Conservation (phyloP, 2,329 filamentous ascomycete species). For the Fusarium anthophilum region DNA sequence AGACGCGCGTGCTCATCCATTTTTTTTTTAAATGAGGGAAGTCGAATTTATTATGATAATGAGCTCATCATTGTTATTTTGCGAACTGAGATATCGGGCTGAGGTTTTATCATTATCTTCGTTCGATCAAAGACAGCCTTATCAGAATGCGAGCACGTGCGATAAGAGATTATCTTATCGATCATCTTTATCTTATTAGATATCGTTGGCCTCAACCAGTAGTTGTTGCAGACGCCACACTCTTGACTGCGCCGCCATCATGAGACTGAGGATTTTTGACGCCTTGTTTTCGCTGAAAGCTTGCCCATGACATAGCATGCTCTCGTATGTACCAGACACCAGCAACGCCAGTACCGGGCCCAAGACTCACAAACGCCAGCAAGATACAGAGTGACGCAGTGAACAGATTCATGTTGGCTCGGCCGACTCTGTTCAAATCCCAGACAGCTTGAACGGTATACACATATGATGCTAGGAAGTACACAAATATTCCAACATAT, state of each 20-base stretch:
- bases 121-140: no score
- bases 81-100: neutral
- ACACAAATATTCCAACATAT: rapidly evolving
- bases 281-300: neutral
- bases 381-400: neutral
- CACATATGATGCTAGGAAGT: neutral
- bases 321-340: neutral
- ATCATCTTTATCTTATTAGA: neutral
- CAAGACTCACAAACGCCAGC: neutral
- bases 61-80: neutral
- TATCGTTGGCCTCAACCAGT: neutral
- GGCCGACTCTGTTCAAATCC: neutral
- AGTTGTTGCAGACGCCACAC: neutral
- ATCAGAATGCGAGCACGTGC: neutral
- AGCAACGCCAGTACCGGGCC: neutral
- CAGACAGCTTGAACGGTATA: neutral
- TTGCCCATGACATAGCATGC: neutral
- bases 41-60: neutral
- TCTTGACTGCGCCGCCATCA: neutral
- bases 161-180: neutral
- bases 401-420: neutral
- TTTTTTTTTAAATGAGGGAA: neutral
- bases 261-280: neutral
- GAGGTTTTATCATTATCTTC: neutral
- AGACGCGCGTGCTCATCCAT: neutral